Conservation (phyloP, 352 stramenopile genomes). For the Globisporangium radiosum region DNA sequence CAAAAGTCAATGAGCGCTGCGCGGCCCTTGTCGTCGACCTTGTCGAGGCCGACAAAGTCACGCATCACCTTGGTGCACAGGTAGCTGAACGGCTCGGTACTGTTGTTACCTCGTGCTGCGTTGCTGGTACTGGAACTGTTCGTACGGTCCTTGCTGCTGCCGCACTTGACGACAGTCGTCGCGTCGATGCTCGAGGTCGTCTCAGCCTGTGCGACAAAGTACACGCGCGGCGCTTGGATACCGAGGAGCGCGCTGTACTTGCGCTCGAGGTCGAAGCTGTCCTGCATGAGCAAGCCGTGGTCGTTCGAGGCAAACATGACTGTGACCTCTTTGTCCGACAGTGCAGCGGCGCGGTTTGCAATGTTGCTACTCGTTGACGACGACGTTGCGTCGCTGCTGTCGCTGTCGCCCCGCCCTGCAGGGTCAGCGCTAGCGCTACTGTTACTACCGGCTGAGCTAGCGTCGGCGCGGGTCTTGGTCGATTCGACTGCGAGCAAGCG, state of each 20-base stretch:
- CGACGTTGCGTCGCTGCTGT: conserved; percentile 10
- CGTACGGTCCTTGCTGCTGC: conserved; percentile 22
- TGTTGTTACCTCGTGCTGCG: neutral
- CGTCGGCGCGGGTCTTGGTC: conserved; percentile 36
- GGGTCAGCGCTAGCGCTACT: conserved; percentile 2
- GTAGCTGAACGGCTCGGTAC: conserved; percentile 36
- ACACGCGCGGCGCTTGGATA: conserved; percentile 78
- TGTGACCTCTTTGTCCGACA: conserved; percentile 81
- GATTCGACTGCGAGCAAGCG: conserved; percentile 86
- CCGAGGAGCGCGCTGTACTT: conserved; percentile 81
- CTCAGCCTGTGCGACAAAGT: conserved; percentile 55
- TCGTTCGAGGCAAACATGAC: conserved; percentile 91
- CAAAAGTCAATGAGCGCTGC: conserved; percentile 92
- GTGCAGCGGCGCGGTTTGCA: conserved; percentile 6
- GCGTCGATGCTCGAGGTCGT: conserved; percentile 29
- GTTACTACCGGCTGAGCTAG: neutral
- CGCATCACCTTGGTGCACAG: conserved; percentile 85
- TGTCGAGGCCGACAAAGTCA: conserved; percentile 90
- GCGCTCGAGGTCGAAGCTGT: conserved; percentile 81
- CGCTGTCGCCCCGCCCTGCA: conserved; percentile 5
- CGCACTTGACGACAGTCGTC: conserved; percentile 30
- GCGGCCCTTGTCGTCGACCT: conserved; percentile 80
- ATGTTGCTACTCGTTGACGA: neutral
- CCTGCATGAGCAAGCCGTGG: conserved; percentile 88
- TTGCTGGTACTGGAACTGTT: conserved; percentile 16